These are phyloP conservation scores for Colletotrichum falcatum DNA, from an alignment of 2,329 filamentous ascomycete genomes.

Conservation along the genomic window DNA sequence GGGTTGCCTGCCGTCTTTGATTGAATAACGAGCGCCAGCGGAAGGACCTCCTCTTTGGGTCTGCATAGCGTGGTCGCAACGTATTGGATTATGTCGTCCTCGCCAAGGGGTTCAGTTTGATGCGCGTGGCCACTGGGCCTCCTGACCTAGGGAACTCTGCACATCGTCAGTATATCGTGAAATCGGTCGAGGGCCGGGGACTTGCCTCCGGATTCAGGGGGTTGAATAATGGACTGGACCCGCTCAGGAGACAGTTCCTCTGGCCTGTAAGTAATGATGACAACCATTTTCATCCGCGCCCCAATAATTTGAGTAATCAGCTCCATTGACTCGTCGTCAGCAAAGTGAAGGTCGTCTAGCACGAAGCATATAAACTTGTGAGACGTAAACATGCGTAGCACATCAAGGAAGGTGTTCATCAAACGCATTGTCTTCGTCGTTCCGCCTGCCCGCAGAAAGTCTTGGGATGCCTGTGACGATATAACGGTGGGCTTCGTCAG, in stretches of 20 bases:
- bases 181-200: not conserved
- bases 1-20: conserved; percentile 91
- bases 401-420: conserved; percentile 89
- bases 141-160: conserved; percentile 58
- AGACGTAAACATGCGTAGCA: conserved; percentile 82
- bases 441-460: conserved; percentile 69
- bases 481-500: conserved; percentile 50
- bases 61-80: conserved; percentile 85
- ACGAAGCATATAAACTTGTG: conserved; percentile 91
- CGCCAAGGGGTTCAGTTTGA: conserved; percentile 78
- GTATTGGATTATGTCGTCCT: conserved; percentile 85
- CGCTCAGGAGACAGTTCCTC: conserved; percentile 71
- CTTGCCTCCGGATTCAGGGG: conserved; percentile 65
- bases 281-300: conserved; percentile 82
- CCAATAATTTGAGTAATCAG: conserved; percentile 84
- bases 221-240: conserved; percentile 66
- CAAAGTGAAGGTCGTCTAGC: conserved; percentile 90
- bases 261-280: conserved; percentile 81
- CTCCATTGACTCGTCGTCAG: conserved; percentile 88
- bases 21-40: conserved; percentile 85
- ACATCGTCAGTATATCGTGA: conserved; percentile 44
- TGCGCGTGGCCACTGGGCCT: conserved; percentile 72
- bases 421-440: conserved; percentile 77
- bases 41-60: conserved; percentile 76
- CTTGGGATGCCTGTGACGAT: conserved; percentile 66